A percentile compares a stretch with the other conserved stretches of the same genome.
phyloP scores from a whole-genome alignment of 2,329 filamentous ascomycete genomes.

The Domatiomyces catenatus region DNA sequence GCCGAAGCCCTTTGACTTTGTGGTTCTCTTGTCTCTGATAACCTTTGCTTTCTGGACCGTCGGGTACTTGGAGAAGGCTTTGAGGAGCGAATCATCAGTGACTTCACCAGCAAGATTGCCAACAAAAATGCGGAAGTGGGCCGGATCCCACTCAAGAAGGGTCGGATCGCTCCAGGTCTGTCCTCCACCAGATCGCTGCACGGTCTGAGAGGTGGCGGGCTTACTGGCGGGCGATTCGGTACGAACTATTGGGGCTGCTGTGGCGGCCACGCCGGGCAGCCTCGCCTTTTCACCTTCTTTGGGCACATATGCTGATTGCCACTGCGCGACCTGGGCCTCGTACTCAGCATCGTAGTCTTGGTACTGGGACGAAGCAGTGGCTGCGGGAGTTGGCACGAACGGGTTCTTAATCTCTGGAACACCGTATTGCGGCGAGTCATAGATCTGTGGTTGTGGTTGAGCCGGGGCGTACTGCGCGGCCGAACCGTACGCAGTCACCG shows the following conservation, averaged over 20 bases:
- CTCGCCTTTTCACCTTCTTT: conserved; percentile 36
- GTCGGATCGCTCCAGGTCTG: conserved; percentile 82
- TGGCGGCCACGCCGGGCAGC: conserved; percentile 9
- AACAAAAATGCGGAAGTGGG: conserved; percentile 87
- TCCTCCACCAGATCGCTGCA: conserved; percentile 74
- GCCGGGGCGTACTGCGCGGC: conserved; percentile 16
- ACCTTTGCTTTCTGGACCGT: conserved; percentile 88
- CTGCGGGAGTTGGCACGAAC: conserved; percentile 42
- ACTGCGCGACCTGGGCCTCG: conserved; percentile 83
- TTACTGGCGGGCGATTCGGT: conserved; percentile 26
- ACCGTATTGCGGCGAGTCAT: conserved; percentile 30
- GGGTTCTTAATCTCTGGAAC: conserved; percentile 57
- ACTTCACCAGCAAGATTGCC: conserved; percentile 95
- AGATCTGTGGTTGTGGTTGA: conserved; percentile 30
- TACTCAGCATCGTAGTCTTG: conserved; percentile 52
- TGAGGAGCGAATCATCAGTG: conserved; percentile 85
- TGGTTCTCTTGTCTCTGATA: conserved; percentile 86
- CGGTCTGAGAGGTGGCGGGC: conserved; percentile 50
- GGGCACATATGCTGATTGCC: conserved; percentile 74
- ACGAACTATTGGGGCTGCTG: conserved; percentile 18
- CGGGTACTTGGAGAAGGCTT: conserved; percentile 78
- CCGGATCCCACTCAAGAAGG: conserved; percentile 88
- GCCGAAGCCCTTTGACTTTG: conserved; percentile 89
- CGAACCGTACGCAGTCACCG: conserved; percentile 20
- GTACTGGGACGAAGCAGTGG: conserved; percentile 24